phyloP scores from a whole-genome alignment of 1,139 yeast genomes.

The Diutina siamensis region DNA sequence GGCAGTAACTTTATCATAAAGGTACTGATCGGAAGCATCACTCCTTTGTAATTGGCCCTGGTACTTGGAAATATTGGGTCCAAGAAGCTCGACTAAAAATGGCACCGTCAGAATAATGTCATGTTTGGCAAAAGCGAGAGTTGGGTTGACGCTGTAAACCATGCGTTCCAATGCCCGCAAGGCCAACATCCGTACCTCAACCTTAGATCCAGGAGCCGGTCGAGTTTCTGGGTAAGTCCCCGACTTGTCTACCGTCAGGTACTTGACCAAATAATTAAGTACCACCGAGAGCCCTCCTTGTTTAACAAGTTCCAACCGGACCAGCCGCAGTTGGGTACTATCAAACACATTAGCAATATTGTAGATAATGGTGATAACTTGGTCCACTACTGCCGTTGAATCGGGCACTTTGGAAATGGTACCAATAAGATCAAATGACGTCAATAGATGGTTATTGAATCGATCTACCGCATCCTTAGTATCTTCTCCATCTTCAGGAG shows the following conservation, averaged over 20 bases:
- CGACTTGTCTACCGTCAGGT: conserved; percentile 16
- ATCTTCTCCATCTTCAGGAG: conserved; percentile 9
- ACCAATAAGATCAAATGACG: neutral
- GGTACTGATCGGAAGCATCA: conserved; percentile 7
- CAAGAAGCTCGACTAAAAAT: conserved; percentile 36
- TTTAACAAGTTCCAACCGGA: conserved; percentile 27
- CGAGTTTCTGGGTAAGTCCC: conserved; percentile 12
- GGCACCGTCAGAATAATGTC: conserved; percentile 33
- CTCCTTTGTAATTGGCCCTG: conserved; percentile 9
- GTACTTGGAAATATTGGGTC: conserved; percentile 19
- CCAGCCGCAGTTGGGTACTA: conserved; percentile 13
- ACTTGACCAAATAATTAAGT: conserved; percentile 25
- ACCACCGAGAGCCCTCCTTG: conserved; percentile 34
- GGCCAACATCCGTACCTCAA: conserved; percentile 19
- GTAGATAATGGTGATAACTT: conserved; percentile 6
- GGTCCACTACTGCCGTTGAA: neutral
- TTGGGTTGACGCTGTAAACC: conserved; percentile 30
- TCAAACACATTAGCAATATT: conserved; percentile 15
- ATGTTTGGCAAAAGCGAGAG: conserved; percentile 26
- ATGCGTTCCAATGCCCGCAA: conserved; percentile 31
- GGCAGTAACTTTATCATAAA: conserved; percentile 17
- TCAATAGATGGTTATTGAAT: conserved; percentile 5
- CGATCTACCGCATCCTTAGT: conserved; percentile 8
- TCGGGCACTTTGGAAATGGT: neutral
- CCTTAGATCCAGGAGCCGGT: conserved; percentile 11